Evolutionary conservation across 495 filamentous ascomycete genomes (phyloP).

Genomic region (Penicillium soppii): DNA sequence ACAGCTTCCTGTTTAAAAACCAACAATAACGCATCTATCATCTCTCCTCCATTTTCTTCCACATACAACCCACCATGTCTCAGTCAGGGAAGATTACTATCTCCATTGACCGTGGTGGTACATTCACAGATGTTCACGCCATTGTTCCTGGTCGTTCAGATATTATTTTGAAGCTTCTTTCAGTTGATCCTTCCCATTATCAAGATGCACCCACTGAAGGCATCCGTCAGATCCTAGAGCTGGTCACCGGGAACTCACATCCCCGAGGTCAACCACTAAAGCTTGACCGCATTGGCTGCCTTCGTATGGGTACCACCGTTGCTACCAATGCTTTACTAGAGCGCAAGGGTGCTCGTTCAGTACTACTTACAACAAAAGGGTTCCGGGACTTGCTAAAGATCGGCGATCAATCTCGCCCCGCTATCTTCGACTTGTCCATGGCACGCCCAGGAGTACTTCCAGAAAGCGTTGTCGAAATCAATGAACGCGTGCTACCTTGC

Average conservation of each 20-base stretch:
- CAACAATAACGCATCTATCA: not conserved
- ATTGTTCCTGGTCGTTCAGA: conserved; percentile 58
- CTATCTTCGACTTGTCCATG: conserved; percentile 82
- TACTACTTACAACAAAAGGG: conserved; percentile 85
- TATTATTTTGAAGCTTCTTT: conserved; percentile 83
- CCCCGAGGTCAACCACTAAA: conserved; percentile 80
- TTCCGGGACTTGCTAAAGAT: conserved; percentile 91
- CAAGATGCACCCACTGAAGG: conserved; percentile 87
- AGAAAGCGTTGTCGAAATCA: conserved; percentile 71
- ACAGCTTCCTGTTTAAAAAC: no score
- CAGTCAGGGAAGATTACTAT: conserved; percentile 39
- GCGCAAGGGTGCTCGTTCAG: conserved; percentile 90
- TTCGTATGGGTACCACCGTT: conserved; percentile 88
- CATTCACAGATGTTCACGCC: conserved; percentile 64
- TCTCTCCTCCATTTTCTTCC: not conserved
- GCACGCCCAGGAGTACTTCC: conserved; percentile 78
- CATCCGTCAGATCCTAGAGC: conserved; percentile 84
- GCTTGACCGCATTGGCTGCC: conserved; percentile 76
- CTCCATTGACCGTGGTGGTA: conserved; percentile 59
- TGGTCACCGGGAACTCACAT: conserved; percentile 71
- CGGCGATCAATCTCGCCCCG: conserved; percentile 79
- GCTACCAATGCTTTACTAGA: conserved; percentile 92
- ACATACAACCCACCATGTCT: conserved; percentile 19
- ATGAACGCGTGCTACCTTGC: conserved; percentile 64
- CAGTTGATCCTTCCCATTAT: conserved; percentile 88